Evolutionary conservation across 495 filamentous ascomycete species (phyloP).

Genomic region (Penicillium chermesinum): DNA sequence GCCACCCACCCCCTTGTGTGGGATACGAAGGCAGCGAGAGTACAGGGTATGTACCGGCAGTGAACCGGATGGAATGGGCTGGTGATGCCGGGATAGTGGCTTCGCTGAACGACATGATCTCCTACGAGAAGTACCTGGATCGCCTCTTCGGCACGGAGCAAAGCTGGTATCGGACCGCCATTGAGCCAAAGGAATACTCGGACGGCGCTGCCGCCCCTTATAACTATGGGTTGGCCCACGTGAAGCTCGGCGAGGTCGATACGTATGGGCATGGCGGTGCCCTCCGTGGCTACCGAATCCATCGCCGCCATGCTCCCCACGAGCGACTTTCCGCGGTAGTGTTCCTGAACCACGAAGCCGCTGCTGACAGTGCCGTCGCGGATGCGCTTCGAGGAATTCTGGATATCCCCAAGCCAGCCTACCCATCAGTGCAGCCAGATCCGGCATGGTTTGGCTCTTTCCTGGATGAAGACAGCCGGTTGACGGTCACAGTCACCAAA

Average conservation of each 20-base stretch:
- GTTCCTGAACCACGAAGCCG: slow-evolving; percentile 26
- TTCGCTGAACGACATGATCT: slow-evolving; percentile 33
- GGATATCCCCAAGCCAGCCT: slow-evolving; percentile 4
- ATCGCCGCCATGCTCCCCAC: slow-evolving; percentile 22
- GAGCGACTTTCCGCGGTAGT: slow-evolving; percentile 26
- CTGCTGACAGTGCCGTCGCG: slow-evolving; percentile 8
- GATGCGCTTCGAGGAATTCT: slow-evolving; percentile 18
- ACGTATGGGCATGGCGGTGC: slow-evolving; percentile 29
- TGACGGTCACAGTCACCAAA: slow-evolving; percentile 16
- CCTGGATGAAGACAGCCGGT: slow-evolving; percentile 24
- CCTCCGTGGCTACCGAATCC: slow-evolving; percentile 29
- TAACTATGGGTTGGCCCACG: slow-evolving; percentile 21
- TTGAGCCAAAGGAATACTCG: slow-evolving; percentile 11
- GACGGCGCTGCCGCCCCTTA: slow-evolving; percentile 23
- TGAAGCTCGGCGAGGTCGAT: slow-evolving; percentile 9
- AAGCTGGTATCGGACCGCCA: slow-evolving; percentile 23
- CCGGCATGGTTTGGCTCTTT: slow-evolving; percentile 21
- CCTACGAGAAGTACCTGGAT: slow-evolving; percentile 28
- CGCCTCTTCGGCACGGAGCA: slow-evolving; percentile 12
- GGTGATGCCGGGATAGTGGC: slow-evolving; percentile 33
- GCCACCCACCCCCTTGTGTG: slow-evolving; percentile 24
- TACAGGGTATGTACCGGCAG: slow-evolving; percentile 14
- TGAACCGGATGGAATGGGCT: slow-evolving; percentile 32
- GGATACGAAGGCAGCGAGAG: slow-evolving; percentile 31
- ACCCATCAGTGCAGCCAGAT: background rate